These are phyloP conservation scores for Cladophialophora exuberans DNA, from an alignment of 2,329 filamentous ascomycete species.

Conservation along the genomic window DNA sequence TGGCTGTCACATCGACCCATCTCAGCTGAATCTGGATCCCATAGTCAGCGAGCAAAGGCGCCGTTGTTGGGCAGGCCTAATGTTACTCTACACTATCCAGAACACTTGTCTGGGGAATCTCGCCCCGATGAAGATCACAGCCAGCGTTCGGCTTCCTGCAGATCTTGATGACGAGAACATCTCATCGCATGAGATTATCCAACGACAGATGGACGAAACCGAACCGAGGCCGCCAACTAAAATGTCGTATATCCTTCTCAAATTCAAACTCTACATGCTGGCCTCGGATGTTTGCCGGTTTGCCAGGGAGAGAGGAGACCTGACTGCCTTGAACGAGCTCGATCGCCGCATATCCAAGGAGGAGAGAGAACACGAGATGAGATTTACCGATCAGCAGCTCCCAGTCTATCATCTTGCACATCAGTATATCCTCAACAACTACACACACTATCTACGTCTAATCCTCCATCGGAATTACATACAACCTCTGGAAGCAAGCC, in stretches of 20 bases:
- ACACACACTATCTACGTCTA: conserved; percentile 43
- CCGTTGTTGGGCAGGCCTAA: conserved; percentile 44
- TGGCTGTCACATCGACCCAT: conserved; percentile 47
- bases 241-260: conserved; percentile 47
- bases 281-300: conserved; percentile 41
- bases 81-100: conserved; percentile 46
- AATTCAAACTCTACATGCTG: conserved; percentile 42
- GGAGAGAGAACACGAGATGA: conserved; percentile 37
- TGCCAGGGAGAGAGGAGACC: conserved; percentile 31
- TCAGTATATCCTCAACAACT: conserved; percentile 45
- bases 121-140: conserved; percentile 35
- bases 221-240: conserved; percentile 39
- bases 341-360: conserved; percentile 38
- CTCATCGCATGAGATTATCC: conserved; percentile 26
- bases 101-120: conserved; percentile 43
- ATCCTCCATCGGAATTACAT: conserved; percentile 43
- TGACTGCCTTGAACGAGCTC: conserved; percentile 37
- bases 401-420: conserved; percentile 43
- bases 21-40: conserved; percentile 39
- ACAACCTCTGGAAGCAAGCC: conserved; percentile 35
- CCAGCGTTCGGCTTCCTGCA: conserved; percentile 39
- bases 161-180: conserved; percentile 44
- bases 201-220: background rate
- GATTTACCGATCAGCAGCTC: conserved; percentile 29
- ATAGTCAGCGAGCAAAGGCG: conserved; percentile 45